These are phyloP conservation scores for Solanum bukasovii DNA, from an alignment of 257 asterid species.

Conservation along the genomic window DNA sequence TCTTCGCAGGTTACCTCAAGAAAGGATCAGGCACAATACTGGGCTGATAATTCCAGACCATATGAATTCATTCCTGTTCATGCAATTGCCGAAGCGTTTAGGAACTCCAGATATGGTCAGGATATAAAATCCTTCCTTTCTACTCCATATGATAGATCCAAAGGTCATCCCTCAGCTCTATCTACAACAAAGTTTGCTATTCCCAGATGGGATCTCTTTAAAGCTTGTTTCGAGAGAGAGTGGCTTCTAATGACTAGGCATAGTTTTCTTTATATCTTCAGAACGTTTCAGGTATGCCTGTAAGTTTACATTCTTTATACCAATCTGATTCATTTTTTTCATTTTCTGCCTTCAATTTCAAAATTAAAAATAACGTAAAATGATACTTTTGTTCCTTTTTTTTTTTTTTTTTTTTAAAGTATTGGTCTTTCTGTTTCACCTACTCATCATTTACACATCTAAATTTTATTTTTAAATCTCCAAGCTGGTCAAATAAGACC, in stretches of 20 bases:
- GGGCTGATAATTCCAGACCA: conserved; percentile 67
- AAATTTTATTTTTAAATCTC: background rate
- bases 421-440: background rate
- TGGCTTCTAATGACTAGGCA: conserved; percentile 65
- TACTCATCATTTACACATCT: background rate
- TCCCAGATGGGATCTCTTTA: conserved; percentile 58
- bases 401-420: background rate
- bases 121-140: conserved; percentile 33
- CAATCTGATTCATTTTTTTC: background rate
- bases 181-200: conserved; percentile 54
- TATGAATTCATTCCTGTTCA: conserved; percentile 62
- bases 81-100: conserved; percentile 63
- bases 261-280: conserved; percentile 58
- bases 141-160: conserved; percentile 52
- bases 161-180: conserved; percentile 50
- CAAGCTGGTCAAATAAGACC: background rate
- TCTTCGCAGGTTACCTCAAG: conserved; percentile 55
- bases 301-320: background rate
- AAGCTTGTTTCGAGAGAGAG: conserved; percentile 72
- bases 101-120: conserved; percentile 46
- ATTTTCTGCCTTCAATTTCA: background rate
- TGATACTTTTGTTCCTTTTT: background rate
- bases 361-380: background rate
- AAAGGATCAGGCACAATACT: conserved; percentile 86
- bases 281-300: conserved; percentile 64